Base-by-base conservation (phyloP, 2,329 filamentous ascomycete species). In the Curvularia lunata region DNA sequence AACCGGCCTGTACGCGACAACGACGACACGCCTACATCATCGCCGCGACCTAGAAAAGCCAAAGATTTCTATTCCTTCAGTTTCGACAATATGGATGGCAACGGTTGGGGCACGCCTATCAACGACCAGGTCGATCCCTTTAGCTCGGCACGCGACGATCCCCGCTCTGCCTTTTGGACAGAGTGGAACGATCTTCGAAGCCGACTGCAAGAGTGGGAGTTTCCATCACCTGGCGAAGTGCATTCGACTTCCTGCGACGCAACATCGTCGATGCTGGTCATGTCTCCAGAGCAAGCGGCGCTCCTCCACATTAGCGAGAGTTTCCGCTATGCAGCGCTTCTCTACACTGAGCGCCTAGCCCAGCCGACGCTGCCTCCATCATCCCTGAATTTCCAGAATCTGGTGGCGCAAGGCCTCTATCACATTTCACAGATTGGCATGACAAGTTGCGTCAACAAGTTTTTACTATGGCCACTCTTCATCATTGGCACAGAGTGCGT, bases 381-480 rank as follows among this genome's bases (percentile, higher is more conserved):
- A 16, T 86, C 93, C 70, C 86, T 87, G 66, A 90, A 89, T 72
- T 92, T 97, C 77, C 91, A 96, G 75, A 88, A 88, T 64, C 84
- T 96, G 19, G 92, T 97, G 54, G 87, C 87, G 70, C 88, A 91
- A 64, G 90, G 93, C 1, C 85, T 97, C 40, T 90, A 88, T 77
- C 94, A 96, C 77, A 91, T 95, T 55, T 89, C 88, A 6, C 88
- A 88, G 52, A 87, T 97, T 37, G 88, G 91, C 61, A 84, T 88
- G 3, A 89, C 85, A 40, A 87, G 85, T 68, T 85, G 83, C 47
- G 88, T 89, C 37, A 90, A 96, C 77, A 96, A 97, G 72, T 97
- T 96, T 74, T 80, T 97, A 9, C 85, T 97, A 8, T 97, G 93
- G 94, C 93, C 94, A 2, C 84, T 97, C 3, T 97, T 97, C 74